A percentile compares a stretch with the other conserved stretches of the same genome.
Evolutionary conservation across 352 stramenopile genomes (phyloP).

Genomic region (Halophytophthora batemanensis): DNA sequence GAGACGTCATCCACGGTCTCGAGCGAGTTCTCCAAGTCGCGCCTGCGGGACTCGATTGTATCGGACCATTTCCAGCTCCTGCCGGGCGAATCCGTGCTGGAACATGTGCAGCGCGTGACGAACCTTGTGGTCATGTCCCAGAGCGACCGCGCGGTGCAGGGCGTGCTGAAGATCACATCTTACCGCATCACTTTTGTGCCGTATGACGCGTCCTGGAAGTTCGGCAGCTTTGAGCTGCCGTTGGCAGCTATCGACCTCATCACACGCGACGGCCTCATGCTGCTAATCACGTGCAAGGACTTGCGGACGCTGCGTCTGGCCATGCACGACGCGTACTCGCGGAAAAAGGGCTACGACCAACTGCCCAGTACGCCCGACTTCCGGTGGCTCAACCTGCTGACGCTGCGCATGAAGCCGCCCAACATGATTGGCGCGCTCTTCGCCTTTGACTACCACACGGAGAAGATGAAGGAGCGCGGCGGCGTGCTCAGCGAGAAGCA

Average conservation of each 20-base stretch:
- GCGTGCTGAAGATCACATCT: slow-evolving; percentile 83
- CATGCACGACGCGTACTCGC: slow-evolving; percentile 84
- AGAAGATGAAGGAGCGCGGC: slow-evolving; percentile 49
- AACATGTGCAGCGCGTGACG: slow-evolving; percentile 82
- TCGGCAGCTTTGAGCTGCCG: slow-evolving; percentile 82
- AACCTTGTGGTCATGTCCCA: slow-evolving; percentile 84
- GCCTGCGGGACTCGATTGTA: slow-evolving; percentile 60
- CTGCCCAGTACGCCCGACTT: slow-evolving; percentile 73
- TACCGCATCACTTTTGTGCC: slow-evolving; percentile 82
- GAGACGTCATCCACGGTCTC: slow-evolving; percentile 32
- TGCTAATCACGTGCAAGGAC: slow-evolving; percentile 81
- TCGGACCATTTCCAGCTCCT: slow-evolving; percentile 57
- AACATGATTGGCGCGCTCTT: slow-evolving; percentile 73
- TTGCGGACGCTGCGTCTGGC: slow-evolving; percentile 73
- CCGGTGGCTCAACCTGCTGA: slow-evolving; percentile 76
- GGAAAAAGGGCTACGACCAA: slow-evolving; percentile 80
- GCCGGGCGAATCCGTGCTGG: slow-evolving; percentile 66
- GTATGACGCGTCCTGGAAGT: slow-evolving; percentile 83
- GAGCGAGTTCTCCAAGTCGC: slow-evolving; percentile 32
- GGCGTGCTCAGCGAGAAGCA: slow-evolving; percentile 41
- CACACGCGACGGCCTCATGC: slow-evolving; percentile 76
- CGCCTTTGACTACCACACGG: slow-evolving; percentile 78
- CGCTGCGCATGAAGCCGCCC: slow-evolving; percentile 73
- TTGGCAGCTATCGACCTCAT: slow-evolving; percentile 76
- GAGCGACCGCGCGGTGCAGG: slow-evolving; percentile 78